Evolutionary conservation across 2,329 filamentous ascomycete species (phyloP), one percentile per base, ranked within the genome.

Genomic region (Aspergillus clavatus): DNA sequence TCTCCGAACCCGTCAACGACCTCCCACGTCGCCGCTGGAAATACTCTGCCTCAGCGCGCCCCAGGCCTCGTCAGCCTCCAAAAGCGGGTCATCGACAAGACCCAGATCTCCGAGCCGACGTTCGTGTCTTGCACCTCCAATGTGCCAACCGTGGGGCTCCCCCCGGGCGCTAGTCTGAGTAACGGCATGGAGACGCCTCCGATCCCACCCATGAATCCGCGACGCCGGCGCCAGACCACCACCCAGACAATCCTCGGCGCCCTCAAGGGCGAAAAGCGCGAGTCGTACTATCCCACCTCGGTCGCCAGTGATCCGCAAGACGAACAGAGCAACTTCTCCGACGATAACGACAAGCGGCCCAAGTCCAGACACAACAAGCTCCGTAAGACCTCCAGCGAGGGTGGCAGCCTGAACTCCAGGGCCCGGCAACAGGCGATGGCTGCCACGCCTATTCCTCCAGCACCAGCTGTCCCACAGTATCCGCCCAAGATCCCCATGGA

Each of bases 41-140:
- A 59, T 43, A 29, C 47, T 5, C 33, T 55, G n/a, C 51, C 61
- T 18, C 60, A 62, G 43, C 65, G 65, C 51, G 56, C 60, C 10
- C 51, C 60, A 22, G 57, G 59, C 6, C 52, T 59, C 24, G 49
- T 48, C 43, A 51, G 58, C 43, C 61, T 68, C 5, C 73, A 78
- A 28, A 83, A 82, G 67, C 76, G 77, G 55, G 72, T 75, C 0
- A 71, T 84, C 38, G 76, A 76, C 50, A 84, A 84, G 62, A 68
- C 72, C 10, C 75, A 78, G 46, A 84, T 84, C 40, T 82, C 79
- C 2, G 81, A 84, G 54, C 81, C 81, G 0, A 72, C 67, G 3
- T 69, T 74, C 39, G 58, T 74, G 7, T 73, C 71, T 4, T 69
- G 72, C 7, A 83, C 80, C 3, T 80, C 77, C 2, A 77, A 78